Percentiles rank a stretch among this genome's conserved stretches.
Conservation (phyloP, 257 asterid genomes). For the Nicotiana tabacum region DNA sequence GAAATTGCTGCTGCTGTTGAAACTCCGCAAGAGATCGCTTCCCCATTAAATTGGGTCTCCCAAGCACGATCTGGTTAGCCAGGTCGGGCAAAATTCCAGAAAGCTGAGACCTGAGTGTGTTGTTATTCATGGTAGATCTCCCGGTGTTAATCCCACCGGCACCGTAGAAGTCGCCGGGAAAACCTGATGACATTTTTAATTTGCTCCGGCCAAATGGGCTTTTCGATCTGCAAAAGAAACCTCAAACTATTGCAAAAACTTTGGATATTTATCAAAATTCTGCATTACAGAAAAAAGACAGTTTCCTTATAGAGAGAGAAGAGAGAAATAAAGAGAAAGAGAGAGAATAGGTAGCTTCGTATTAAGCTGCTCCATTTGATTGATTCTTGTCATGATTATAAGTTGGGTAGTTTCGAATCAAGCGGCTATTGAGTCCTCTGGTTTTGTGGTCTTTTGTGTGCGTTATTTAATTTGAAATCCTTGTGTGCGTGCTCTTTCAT, state of each 20-base stretch:
- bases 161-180: slow-evolving; percentile 56
- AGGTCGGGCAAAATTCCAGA: slow-evolving; percentile 35
- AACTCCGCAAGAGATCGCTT: slow-evolving; percentile 65
- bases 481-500: slow-evolving; percentile 13
- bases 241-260: slow-evolving; percentile 4
- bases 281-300: slow-evolving; percentile 25
- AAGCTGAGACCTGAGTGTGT: slow-evolving; percentile 23
- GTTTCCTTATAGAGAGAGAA: neutral
- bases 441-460: slow-evolving; percentile 18
- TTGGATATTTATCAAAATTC: slow-evolving; percentile 21
- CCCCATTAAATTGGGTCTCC: slow-evolving; percentile 45
- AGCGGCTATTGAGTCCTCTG: slow-evolving; percentile 16
- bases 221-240: neutral
- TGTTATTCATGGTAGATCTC: slow-evolving; percentile 33
- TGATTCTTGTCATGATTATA: slow-evolving; percentile 46
- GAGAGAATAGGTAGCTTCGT: slow-evolving; percentile 3
- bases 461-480: slow-evolving; percentile 27
- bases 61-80: slow-evolving; percentile 36
- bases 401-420: slow-evolving; percentile 40
- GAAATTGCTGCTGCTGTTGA: slow-evolving; percentile 39
- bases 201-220: neutral
- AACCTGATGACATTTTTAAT: slow-evolving; percentile 47
- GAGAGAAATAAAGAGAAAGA: slow-evolving; percentile 13
- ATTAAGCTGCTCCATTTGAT: slow-evolving; percentile 30
- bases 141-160: slow-evolving; percentile 31